Percentiles rank a stretch among this genome's conserved stretches.
These are phyloP conservation scores for Dioszegia aurantiaca DNA, from an alignment of 768 basidiomycete genomes.

Conservation along the genomic window DNA sequence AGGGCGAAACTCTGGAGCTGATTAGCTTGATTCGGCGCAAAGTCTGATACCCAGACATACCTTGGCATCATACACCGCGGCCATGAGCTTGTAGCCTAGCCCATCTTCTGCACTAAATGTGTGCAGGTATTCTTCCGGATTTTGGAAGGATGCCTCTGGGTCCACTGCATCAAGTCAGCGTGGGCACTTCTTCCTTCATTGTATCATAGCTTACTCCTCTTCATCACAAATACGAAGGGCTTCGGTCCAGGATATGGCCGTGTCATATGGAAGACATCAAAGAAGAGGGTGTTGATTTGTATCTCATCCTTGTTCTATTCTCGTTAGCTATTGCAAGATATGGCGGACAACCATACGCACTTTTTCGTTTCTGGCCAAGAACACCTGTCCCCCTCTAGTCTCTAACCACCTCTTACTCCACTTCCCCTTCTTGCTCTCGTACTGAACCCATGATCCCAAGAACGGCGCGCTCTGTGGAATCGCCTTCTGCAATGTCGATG, in stretches of 20 bases:
- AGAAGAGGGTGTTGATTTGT: constrained; percentile 59
- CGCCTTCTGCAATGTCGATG: constrained; percentile 56
- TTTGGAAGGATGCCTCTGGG: constrained; percentile 73
- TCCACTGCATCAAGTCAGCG: constrained; percentile 23
- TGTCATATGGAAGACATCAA: constrained; percentile 80
- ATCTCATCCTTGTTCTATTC: constrained; percentile 75
- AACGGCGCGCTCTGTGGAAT: constrained; percentile 54
- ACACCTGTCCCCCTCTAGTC: constrained; percentile 79
- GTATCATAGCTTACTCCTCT: constrained; percentile 55
- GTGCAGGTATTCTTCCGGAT: constrained; percentile 81
- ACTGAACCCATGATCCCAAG: constrained; percentile 70
- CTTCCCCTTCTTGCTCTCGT: constrained; percentile 86
- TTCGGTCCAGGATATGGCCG: constrained; percentile 76
- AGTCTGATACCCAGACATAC: constrained; percentile 22
- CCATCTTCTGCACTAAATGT: constrained; percentile 68
- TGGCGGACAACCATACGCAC: constrained; percentile 55
- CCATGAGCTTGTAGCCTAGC: constrained; percentile 32
- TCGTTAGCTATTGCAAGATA: constrained; percentile 12
- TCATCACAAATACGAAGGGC: constrained; percentile 77
- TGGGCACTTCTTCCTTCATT: too few species aligned
- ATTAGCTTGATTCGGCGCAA: neutral
- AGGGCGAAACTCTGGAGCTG: constrained; percentile 16
- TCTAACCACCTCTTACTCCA: constrained; percentile 92
- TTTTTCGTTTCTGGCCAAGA: constrained; percentile 83
- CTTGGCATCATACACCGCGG: constrained; percentile 46